Evolutionary conservation across 1,284 basidiomycete genomes (phyloP).

Genomic region (Pterula multifida): DNA sequence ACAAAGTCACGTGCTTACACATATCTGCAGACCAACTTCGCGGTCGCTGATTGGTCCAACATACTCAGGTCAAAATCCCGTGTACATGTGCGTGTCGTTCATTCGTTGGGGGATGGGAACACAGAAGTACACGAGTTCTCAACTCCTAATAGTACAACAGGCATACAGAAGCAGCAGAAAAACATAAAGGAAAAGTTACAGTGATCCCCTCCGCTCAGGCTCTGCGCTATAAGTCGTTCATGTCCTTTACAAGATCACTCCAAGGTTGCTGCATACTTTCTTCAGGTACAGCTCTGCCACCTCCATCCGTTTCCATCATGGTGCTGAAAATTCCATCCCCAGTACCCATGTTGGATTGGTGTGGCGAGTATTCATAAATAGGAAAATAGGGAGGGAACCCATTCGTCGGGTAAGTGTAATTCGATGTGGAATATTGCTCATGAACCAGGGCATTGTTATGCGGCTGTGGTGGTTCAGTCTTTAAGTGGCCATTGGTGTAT

Average conservation of each 20-base stretch:
- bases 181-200: no score
- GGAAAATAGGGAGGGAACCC: conserved; percentile 2
- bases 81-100: no score
- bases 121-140: no score
- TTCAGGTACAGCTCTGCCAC: background rate
- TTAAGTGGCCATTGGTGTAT: background rate
- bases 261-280: background rate
- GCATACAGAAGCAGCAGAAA: no score
- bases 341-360: background rate
- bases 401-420: background rate
- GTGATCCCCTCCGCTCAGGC: no score
- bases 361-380: background rate
- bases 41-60: no score
- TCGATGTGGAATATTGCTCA: background rate
- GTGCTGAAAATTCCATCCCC: background rate
- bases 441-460: background rate
- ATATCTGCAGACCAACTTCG: no score
- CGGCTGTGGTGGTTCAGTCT: background rate
- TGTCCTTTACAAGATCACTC: background rate
- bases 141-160: no score
- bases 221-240: no score
- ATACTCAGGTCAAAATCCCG: no score
- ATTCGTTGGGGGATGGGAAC: no score
- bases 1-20: no score
- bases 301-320: background rate